Evolutionary conservation across 1,284 basidiomycete genomes (phyloP).

Genomic region (Stereum hirsutum): DNA sequence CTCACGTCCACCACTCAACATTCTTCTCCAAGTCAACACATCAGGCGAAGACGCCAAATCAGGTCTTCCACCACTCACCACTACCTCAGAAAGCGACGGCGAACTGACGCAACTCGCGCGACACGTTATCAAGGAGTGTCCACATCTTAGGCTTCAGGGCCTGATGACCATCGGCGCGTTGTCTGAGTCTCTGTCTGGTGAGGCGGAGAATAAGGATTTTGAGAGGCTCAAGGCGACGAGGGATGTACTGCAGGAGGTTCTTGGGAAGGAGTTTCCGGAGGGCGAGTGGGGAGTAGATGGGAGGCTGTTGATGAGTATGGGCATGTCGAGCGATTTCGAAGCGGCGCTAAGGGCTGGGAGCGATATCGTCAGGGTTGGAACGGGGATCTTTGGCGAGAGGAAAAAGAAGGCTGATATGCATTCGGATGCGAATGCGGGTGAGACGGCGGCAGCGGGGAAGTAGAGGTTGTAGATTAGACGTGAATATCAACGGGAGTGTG

Average conservation of each 20-base stretch:
- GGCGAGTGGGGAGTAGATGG: conserved; percentile 38
- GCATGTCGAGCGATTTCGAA: conserved; percentile 95
- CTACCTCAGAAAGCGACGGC: conserved; percentile 22
- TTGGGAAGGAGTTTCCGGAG: conserved; percentile 18
- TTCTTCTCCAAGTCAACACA: conserved; percentile 93
- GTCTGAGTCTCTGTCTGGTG: conserved; percentile 50
- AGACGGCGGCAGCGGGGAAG: too few relatives aligned
- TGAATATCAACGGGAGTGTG: too few relatives aligned
- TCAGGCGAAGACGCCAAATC: conserved; percentile 88
- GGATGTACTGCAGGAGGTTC: conserved; percentile 37
- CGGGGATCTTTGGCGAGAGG: conserved; percentile 81
- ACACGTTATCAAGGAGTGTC: conserved; percentile 69
- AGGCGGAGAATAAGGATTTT: conserved; percentile 80
- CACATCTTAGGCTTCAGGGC: conserved; percentile 69
- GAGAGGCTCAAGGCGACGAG: conserved; percentile 58
- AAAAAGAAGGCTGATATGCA: conserved; percentile 41
- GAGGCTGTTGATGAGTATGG: conserved; percentile 84
- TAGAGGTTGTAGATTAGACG: too few relatives aligned
- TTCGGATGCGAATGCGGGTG: too few relatives aligned
- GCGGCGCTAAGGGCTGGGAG: conserved; percentile 80
- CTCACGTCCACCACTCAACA: conserved; percentile 47
- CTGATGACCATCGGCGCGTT: conserved; percentile 96
- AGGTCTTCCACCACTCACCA: conserved; percentile 60
- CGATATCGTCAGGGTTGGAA: conserved; percentile 87
- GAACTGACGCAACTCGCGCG: conserved; percentile 63